Evolutionary conservation across 1,284 basidiomycete genomes (phyloP).

Genomic region (Anthracocystis setariae): DNA sequence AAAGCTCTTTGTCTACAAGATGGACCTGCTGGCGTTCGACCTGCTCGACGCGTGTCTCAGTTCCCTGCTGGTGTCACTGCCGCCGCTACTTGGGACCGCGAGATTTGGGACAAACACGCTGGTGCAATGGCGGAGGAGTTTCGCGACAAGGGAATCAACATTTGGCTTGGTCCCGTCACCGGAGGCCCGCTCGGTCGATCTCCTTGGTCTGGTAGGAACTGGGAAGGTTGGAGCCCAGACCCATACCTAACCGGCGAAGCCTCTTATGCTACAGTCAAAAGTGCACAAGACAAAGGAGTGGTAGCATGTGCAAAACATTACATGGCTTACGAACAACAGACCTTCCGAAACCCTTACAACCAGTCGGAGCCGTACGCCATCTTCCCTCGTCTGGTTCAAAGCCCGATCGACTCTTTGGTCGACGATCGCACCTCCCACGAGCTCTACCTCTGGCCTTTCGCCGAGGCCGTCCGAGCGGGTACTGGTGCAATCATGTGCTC

Average conservation of each 20-base stretch:
- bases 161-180: constrained; percentile 72
- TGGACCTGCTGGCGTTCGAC: constrained; percentile 74
- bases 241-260: constrained; percentile 50
- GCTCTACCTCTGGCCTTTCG: constrained; percentile 69
- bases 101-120: constrained; percentile 78
- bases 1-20: constrained; percentile 75
- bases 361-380: constrained; percentile 25
- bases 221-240: constrained; percentile 73
- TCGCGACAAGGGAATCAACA: constrained; percentile 80
- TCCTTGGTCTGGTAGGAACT: constrained; percentile 78
- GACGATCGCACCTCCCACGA: constrained; percentile 79
- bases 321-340: constrained; percentile 62
- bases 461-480: constrained; percentile 70
- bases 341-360: constrained; percentile 44
- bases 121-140: constrained; percentile 81
- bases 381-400: constrained; percentile 43
- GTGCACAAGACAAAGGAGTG: constrained; percentile 50
- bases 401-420: constrained; percentile 74
- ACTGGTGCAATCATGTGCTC: constrained; percentile 68
- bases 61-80: constrained; percentile 80
- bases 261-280: constrained; percentile 48
- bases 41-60: constrained; percentile 64
- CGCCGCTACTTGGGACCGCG: constrained; percentile 77
- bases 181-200: constrained; percentile 70
- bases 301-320: constrained; percentile 68